Conservation (phyloP, 208 protist genomes). For the Acanthamoeba lenticulata region DNA sequence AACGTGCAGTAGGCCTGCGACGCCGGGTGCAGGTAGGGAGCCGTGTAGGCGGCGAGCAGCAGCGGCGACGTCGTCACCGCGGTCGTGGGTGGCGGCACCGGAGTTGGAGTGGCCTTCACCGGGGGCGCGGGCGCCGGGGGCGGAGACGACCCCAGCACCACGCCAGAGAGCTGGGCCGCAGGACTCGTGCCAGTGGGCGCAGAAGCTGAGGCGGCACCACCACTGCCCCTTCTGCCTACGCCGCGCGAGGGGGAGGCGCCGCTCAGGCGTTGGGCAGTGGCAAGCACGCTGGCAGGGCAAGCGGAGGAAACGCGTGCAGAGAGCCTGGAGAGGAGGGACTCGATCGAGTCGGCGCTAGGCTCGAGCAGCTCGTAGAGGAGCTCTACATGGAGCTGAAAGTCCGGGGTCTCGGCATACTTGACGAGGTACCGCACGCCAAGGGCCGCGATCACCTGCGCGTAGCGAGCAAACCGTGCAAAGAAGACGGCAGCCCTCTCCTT, state of each 20-base stretch:
- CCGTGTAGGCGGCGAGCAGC: neutral
- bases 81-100: neutral
- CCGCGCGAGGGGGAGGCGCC: too few species aligned
- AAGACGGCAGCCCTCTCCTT: neutral
- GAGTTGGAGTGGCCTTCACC: neutral
- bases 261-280: neutral
- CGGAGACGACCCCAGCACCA: neutral
- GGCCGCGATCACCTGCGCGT: neutral
- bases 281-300: neutral
- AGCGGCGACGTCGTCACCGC: neutral
- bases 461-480: neutral
- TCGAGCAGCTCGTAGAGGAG: neutral
- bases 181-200: too few species aligned
- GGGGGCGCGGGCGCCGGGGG: neutral
- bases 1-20: neutral
- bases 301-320: neutral
- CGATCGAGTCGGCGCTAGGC: slow-evolving; percentile 10
- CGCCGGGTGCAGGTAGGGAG: neutral
- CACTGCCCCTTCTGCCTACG: too few species aligned
- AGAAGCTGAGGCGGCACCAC: too few species aligned
- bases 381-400: slow-evolving; percentile 12
- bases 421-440: neutral
- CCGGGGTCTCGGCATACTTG: neutral
- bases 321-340: slow-evolving; percentile 32
- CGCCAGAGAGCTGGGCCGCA: too few species aligned